These are phyloP conservation scores for Xylaria intraflava DNA, from an alignment of 495 filamentous ascomycete genomes.

Conservation along the genomic window DNA sequence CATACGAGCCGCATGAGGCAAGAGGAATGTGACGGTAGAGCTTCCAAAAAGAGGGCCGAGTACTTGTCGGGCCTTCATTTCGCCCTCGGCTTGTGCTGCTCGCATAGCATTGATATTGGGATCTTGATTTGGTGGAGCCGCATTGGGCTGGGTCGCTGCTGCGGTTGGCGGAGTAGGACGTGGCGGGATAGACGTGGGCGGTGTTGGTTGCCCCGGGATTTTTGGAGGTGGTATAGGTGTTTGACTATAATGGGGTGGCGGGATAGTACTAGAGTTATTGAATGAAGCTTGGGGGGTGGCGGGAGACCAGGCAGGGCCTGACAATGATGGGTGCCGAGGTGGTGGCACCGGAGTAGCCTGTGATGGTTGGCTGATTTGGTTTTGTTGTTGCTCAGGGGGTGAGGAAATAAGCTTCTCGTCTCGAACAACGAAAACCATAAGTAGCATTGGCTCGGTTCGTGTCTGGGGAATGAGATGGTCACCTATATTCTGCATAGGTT, in stretches of 20 bases:
- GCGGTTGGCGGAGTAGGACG: slow-evolving; percentile 11
- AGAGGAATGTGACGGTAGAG: slow-evolving; percentile 59
- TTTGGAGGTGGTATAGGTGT: slow-evolving; percentile 28
- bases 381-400: slow-evolving; percentile 33
- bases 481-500: slow-evolving; percentile 71
- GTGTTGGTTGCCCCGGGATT: slow-evolving; percentile 20
- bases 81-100: slow-evolving; percentile 35
- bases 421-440: slow-evolving; percentile 71
- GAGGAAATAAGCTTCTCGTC: slow-evolving; percentile 33
- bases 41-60: slow-evolving; percentile 53
- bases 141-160: slow-evolving; percentile 23
- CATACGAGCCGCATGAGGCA: slow-evolving; percentile 59
- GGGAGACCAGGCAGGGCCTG: slow-evolving; percentile 42
- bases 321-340: slow-evolving; percentile 38
- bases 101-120: slow-evolving; percentile 21
- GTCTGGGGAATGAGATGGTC: slow-evolving; percentile 63
- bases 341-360: slow-evolving; percentile 25
- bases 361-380: slow-evolving; percentile 10
- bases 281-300: slow-evolving; percentile 41
- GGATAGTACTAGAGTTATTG: slow-evolving; percentile 19
- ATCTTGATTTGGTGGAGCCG: slow-evolving; percentile 18
- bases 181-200: slow-evolving; percentile 8
- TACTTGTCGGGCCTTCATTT: slow-evolving; percentile 48
- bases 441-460: slow-evolving; percentile 61
- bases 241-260: slow-evolving; percentile 25